Base-by-base conservation (phyloP, 1,284 basidiomycete species). In the Inonotus hispidus region DNA sequence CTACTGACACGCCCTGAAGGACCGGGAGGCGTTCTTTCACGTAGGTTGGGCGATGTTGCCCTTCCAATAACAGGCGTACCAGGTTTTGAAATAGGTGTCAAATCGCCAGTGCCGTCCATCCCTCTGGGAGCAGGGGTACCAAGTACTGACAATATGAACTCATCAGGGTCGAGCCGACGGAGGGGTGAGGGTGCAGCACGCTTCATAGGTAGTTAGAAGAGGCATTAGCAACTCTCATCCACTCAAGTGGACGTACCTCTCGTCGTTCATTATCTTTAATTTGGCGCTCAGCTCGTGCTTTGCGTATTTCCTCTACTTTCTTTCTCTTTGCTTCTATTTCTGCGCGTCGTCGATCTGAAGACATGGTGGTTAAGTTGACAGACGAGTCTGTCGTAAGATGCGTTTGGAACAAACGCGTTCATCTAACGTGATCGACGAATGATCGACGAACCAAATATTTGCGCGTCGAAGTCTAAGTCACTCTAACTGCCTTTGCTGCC, bases 251-350 rank as follows among this genome's bases (percentile, higher is more conserved):
- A 65, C 71, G 54, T 66, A 79, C 80, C 66, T 82, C 81, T 62
- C 79, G 71, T 37, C 81, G 75, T 59, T 87, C 83, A 35, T 74
- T 77, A 49, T 85, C 84, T 59, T 77, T 79, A 59, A 77, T 81
- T 68, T 88, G 82, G 64, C 91, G 79, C 63, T 88, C 84, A 53
- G 83, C 83, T 45, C 92, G 76, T 43, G 85, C 88, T 69, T 85
- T 83, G 63, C 88, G 81, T 32, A 95, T 79, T 66, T 95, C 92
- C 53, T 85, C 92, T 46, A 98, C 85, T 73, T 94, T 95, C 6
- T 87, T 85, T 63, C 88, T 81, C 75, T 98, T 99, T 45, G 89
- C 92, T 74, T 95, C 93, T 64, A 98, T 92, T 75, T 98, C 95
- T 68, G 87, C 66, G 64, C 67, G 65, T 60, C 68, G 61, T 68